Evolutionary conservation across 371 early-diverging fungal genomes (phyloP).

Genomic region (Lichtheimia corymbifera): DNA sequence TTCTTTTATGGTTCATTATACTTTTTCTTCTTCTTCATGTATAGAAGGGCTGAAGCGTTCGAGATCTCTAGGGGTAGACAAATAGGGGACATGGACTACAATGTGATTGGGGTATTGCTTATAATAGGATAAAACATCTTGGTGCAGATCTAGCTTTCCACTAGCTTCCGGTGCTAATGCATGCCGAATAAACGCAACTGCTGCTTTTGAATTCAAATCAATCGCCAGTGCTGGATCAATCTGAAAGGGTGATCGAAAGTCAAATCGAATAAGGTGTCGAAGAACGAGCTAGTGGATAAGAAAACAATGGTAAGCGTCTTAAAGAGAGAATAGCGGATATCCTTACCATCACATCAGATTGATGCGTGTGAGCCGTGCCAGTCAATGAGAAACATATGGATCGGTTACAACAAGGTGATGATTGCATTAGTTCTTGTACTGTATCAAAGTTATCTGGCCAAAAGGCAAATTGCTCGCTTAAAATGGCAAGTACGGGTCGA

Average conservation of each 20-base stretch:
- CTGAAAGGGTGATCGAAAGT: conserved; percentile 26
- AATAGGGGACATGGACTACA: not conserved
- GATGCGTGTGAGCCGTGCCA: not conserved
- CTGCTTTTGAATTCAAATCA: conserved; percentile 19
- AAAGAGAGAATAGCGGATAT: not conserved
- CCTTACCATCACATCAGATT: not conserved
- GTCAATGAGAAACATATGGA: conserved; percentile 11
- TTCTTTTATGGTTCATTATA: no score
- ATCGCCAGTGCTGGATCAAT: conserved; percentile 25
- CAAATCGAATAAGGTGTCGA: conserved; percentile 23
- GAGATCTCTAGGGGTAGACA: no score
- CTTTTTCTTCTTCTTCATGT: no score
- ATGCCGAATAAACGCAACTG: conserved; percentile 19
- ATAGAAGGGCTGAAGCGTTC: no score
- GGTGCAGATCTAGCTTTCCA: not conserved
- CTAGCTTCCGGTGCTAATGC: not conserved
- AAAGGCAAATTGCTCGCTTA: conserved; percentile 32
- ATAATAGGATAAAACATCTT: not conserved
- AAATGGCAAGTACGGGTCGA: conserved; percentile 40
- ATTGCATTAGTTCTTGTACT: conserved; percentile 20
- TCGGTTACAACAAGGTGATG: conserved; percentile 6
- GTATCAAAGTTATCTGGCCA: conserved; percentile 37
- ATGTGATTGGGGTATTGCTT: not conserved
- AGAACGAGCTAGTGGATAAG: conserved; percentile 10
- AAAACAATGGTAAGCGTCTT: not conserved